Evolutionary conservation across 495 filamentous ascomycete genomes (phyloP).

Genomic region (Aspergillus funiculosus): DNA sequence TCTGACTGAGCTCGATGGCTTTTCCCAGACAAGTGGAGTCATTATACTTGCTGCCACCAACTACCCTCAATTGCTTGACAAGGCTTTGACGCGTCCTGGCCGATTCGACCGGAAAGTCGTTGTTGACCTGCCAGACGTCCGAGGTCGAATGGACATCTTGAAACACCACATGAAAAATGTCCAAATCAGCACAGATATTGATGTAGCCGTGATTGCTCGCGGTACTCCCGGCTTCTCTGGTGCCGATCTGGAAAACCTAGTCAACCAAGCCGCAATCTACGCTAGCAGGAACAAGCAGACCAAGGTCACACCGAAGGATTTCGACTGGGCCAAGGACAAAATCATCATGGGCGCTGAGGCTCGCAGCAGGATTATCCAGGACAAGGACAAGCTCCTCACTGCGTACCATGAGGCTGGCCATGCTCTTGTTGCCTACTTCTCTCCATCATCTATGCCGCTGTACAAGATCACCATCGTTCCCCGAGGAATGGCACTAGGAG

Average conservation of each 20-base stretch:
- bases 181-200: slow-evolving; percentile 69
- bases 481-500: slow-evolving; percentile 74
- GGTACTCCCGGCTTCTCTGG: slow-evolving; percentile 90
- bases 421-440: slow-evolving; percentile 80
- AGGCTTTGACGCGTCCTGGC: slow-evolving; percentile 87
- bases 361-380: slow-evolving; percentile 76
- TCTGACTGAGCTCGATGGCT: slow-evolving; percentile 95
- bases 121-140: slow-evolving; percentile 90
- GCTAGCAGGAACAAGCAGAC: slow-evolving; percentile 73
- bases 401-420: slow-evolving; percentile 98
- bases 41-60: slow-evolving; percentile 96
- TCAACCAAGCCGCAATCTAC: slow-evolving; percentile 92
- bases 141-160: slow-evolving; percentile 85
- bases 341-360: slow-evolving; percentile 96
- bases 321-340: slow-evolving; percentile 98
- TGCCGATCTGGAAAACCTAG: slow-evolving; percentile 90
- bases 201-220: slow-evolving; percentile 72
- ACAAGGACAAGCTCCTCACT: slow-evolving; percentile 81
- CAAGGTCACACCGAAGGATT: slow-evolving; percentile 69
- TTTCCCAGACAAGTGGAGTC: slow-evolving; percentile 87
- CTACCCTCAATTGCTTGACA: slow-evolving; percentile 89
- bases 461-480: slow-evolving; percentile 98
- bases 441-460: slow-evolving; percentile 61
- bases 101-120: slow-evolving; percentile 89
- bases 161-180: slow-evolving; percentile 88